phyloP scores from a whole-genome alignment of 2,329 filamentous ascomycete species.

The Botryosphaeria agaves region DNA sequence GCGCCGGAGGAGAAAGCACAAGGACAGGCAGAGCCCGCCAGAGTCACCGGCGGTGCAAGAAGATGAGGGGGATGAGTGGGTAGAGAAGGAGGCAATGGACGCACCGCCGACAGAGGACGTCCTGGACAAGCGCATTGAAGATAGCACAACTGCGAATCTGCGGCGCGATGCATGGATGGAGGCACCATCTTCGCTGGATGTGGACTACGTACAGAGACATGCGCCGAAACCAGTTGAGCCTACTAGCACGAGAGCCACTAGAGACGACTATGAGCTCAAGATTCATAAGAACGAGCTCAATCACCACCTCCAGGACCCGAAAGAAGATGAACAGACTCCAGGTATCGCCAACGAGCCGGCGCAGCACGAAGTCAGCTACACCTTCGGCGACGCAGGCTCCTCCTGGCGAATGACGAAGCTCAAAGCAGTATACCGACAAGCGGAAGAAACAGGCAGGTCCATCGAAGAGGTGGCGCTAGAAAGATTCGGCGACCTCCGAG shows the following conservation, averaged over 20 bases:
- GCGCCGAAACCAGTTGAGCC: conserved; percentile 36
- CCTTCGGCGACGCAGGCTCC: conserved; percentile 75
- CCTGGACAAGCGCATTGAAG: conserved; percentile 23
- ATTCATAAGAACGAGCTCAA: conserved; percentile 76
- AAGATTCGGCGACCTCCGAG: conserved; percentile 60
- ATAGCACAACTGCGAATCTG: conserved; percentile 21
- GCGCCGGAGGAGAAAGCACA: conserved; percentile 16
- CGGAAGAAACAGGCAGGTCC: conserved; percentile 52
- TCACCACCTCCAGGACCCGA: conserved; percentile 43
- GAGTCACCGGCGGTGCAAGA: conserved; percentile 32
- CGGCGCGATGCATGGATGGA: conserved; percentile 92
- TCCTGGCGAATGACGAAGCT: conserved; percentile 96
- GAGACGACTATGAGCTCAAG: conserved; percentile 47
- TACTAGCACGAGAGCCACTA: conserved; percentile 26
- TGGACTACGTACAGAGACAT: conserved; percentile 62
- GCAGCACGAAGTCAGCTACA: conserved; percentile 55
- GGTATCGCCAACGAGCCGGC: conserved; percentile 32
- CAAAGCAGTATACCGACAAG: conserved; percentile 64
- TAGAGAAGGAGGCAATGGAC: conserved; percentile 25
- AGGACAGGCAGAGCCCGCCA: conserved; percentile 14
- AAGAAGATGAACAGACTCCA: conserved; percentile 19
- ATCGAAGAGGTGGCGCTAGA: conserved; percentile 74
- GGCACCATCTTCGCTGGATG: conserved; percentile 59
- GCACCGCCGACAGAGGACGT: conserved; percentile 23
- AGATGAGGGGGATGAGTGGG: conserved; percentile 22